Evolutionary conservation across 768 basidiomycete species (phyloP), one percentile per base, ranked within the genome.

Genomic region (Phallus indusiatus): DNA sequence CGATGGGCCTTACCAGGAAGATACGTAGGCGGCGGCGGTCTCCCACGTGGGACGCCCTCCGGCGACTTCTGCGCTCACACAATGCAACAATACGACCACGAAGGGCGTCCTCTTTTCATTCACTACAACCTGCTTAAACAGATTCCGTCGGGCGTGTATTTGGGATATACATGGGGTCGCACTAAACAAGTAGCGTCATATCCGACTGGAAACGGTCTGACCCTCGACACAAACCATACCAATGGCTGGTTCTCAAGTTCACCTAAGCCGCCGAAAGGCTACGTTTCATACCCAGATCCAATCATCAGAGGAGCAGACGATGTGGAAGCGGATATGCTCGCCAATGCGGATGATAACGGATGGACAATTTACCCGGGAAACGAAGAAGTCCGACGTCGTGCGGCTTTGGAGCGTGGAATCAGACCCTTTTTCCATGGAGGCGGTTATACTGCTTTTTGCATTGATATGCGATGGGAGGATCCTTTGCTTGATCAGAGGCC

Each of bases 1-100:
- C 68, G 75, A 17, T 77, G 76, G 76, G 75, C 70, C 2, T 70
- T 74, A 2, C 76, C 76, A 1, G 75, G 75, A 1, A 69, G 73
- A 6, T 72, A 71, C 62, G 69, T 77, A 36, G 71, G 71, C 4
- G 67, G 73, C 0, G 75, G 68, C 0, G 72, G 65, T 5, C 61
- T 76, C n/a, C 72, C 74, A 52, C 17, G 66, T 59, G 28, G 68
- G 65, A 36, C 70, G 55, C 17, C 64, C 60, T 47, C 59, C 12
- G 53, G 60, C 17, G 54, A 54, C 20, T 65, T 62, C 53, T 65
- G 68, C 54, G 46, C 64, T 6, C 69, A 69, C 53, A 71, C 69
- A 21, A 72, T 72, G 69, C 36, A 69, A 6, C 76, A 77, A 64
- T 69, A 71, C 58, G 75, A 72, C 20, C 64, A 70, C 42, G 47